Evolutionary conservation across 1,139 yeast species (phyloP).

Genomic region (Suhomyces chickasaworum): DNA sequence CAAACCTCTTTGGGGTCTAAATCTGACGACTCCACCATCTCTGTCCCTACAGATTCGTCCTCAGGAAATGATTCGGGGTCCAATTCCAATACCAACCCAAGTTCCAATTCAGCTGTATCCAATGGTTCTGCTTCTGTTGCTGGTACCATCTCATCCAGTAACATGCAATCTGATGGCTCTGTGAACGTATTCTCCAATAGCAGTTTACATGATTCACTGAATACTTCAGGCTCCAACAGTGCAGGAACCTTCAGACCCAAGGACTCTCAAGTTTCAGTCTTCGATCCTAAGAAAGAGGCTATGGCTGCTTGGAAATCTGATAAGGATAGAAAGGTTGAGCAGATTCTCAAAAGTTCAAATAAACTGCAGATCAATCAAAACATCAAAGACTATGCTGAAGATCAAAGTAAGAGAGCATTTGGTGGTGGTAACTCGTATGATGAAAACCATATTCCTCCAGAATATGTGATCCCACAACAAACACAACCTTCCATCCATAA

Average conservation of each 20-base stretch:
- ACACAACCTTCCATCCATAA: conserved; percentile 8
- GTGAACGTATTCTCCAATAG: conserved; percentile 11
- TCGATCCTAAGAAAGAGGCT: background rate
- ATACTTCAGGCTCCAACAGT: conserved; percentile 15
- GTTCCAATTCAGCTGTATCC: conserved; percentile 3
- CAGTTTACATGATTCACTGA: conserved; percentile 14
- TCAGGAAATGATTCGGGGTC: conserved; percentile 6
- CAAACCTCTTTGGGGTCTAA: conserved; percentile 5
- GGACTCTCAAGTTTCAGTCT: background rate
- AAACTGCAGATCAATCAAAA: conserved; percentile 3
- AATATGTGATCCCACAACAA: background rate
- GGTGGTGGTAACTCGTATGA: conserved; percentile 4
- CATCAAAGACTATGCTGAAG: conserved; percentile 8
- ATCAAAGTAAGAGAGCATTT: conserved; percentile 11
- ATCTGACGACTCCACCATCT: conserved; percentile 9
- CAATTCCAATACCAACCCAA: conserved; percentile 1
- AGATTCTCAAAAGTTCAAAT: background rate
- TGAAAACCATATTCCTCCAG: background rate
- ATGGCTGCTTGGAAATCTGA: background rate
- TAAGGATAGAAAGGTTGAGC: background rate
- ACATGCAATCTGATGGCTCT: conserved; percentile 3
- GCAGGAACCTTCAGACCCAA: conserved; percentile 12
- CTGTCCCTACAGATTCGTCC: conserved; percentile 7
- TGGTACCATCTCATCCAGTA: conserved; percentile 1
- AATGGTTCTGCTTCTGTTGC: background rate